Evolutionary conservation across 2,329 filamentous ascomycete genomes (phyloP), one percentile per base, ranked within the genome.

Genomic region (Hymenoscyphus scutula): DNA sequence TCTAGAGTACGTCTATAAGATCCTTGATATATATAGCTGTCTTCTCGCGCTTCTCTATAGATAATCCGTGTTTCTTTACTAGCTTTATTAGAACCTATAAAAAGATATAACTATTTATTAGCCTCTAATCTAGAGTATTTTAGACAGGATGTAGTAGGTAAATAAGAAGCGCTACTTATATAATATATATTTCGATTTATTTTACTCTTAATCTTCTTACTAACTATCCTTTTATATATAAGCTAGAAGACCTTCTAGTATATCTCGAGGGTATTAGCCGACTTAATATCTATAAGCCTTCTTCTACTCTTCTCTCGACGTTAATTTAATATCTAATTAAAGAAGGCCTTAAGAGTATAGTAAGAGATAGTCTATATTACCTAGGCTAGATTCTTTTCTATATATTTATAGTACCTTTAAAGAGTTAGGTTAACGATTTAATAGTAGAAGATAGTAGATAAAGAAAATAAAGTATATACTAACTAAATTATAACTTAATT

Each of bases 81-180:
- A 72, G 62, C 34, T 60, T 58, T 65, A 55, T 62, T n/a, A 73
- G 64, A 53, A 71, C 66, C 67, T 73, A 37, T n/a, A n/a, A 65
- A 41, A 41, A 41, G 38, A 41, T 5, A 5, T 37, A 53, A 59
- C 61, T 34, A 19, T 65, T 61, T n/a, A n/a, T n/a, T n/a, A n/a
- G n/a, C n/a, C n/a, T n/a, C n/a, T n/a, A n/a, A n/a, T n/a, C n/a
- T n/a, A 61, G n/a, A 29, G 57, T 62, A 30, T 58, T 64, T 64
- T 32, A 30, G 34, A 25, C 29, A 56, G 29, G 41, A 62, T 59
- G 53, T 57, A 65, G 59, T 34, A 38, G 41, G 59, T 15, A 62
- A 51, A 64, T 23, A 62, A 41, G 56, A 59, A 64, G 53, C 2
- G 38, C n/a, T 60, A 65, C 60, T 67, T 61, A 68, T 64, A 57